Evolutionary conservation across 1,284 basidiomycete species (phyloP).

Genomic region (Rhodofomes roseus): DNA sequence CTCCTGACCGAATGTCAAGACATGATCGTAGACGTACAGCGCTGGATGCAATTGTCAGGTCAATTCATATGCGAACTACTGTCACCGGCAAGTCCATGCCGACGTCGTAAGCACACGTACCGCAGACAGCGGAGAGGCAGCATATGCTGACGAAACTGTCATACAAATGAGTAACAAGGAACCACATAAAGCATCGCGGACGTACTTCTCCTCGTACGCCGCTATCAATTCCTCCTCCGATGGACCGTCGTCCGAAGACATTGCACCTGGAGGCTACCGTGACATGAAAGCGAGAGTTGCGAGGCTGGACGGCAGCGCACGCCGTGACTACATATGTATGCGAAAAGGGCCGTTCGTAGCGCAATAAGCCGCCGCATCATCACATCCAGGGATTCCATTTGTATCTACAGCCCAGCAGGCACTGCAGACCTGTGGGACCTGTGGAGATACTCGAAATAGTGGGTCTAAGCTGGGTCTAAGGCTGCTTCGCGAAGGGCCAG

Average conservation of each 20-base stretch:
- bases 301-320: not conserved
- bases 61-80: not conserved
- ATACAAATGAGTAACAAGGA: not conserved
- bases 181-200: not conserved
- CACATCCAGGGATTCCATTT: not conserved
- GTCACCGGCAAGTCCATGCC: too few relatives aligned
- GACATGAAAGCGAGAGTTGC: not conserved
- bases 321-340: not conserved
- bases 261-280: not conserved
- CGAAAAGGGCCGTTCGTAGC: too few relatives aligned
- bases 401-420: not conserved
- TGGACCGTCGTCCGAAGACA: not conserved
- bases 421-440: too few relatives aligned
- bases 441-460: not conserved
- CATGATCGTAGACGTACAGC: not conserved
- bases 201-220: not conserved
- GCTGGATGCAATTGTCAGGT: not conserved
- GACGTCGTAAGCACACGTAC: not conserved
- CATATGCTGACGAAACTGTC: not conserved
- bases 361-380: too few relatives aligned
- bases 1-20: not conserved
- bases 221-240: not conserved
- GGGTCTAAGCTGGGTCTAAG: too few relatives aligned
- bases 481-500: not conserved
- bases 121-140: not conserved